A percentile compares a stretch with the other conserved stretches of the same genome.
phyloP scores from a whole-genome alignment of 805 yeast genomes.

The Hanseniaspora jakobsenii region DNA sequence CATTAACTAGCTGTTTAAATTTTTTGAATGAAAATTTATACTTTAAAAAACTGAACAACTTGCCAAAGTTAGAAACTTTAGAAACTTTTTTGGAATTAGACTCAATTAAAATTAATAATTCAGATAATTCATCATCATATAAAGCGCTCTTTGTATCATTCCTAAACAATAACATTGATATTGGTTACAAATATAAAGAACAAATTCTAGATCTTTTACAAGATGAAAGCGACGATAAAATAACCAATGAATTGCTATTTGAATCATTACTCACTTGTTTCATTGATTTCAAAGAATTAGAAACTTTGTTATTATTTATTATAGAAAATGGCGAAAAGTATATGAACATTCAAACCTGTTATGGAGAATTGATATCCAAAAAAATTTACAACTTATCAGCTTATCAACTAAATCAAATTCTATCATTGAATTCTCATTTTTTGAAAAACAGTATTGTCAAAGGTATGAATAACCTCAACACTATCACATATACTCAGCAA shows the following conservation, averaged over 20 bases:
- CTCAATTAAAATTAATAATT: too few species aligned
- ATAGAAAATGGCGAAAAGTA: not conserved
- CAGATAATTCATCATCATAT: too few species aligned
- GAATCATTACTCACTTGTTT: conserved; percentile 7
- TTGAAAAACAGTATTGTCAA: conserved; percentile 8
- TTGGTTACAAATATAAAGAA: conserved; percentile 11
- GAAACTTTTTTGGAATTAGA: too few species aligned
- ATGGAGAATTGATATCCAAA: not conserved
- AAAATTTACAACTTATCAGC: conserved; percentile 9
- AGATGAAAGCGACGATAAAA: too few species aligned
- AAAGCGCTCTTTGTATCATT: not conserved
- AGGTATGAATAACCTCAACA: conserved; percentile 15
- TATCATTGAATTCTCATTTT: not conserved
- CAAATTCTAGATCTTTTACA: not conserved
- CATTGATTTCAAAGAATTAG: conserved; percentile 12
- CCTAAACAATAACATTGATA: conserved; percentile 9
- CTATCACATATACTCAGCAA: conserved; percentile 13
- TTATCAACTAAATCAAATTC: conserved; percentile 4
- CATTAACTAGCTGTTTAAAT: conserved; percentile 1
- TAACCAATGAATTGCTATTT: not conserved
- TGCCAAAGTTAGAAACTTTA: conserved; percentile 6
- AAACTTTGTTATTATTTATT: not conserved
- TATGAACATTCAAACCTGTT: not conserved
- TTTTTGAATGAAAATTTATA: conserved; percentile 1
- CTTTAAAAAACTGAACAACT: conserved; percentile 9